Evolutionary conservation across 2,329 filamentous ascomycete genomes (phyloP), one percentile per base, ranked within the genome.

Genomic region (Cucurbitaria berberidis): DNA sequence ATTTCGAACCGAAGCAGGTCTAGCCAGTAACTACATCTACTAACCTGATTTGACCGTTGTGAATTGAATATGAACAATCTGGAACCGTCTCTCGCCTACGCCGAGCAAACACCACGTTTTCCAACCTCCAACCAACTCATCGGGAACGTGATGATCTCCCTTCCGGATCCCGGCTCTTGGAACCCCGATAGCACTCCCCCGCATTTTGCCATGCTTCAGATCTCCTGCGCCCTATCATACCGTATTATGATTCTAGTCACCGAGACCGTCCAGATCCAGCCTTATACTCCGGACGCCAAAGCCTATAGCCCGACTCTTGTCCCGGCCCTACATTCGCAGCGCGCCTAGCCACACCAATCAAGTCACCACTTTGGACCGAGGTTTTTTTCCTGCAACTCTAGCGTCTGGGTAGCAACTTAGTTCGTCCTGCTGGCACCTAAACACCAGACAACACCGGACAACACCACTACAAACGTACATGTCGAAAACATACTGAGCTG

Each of bases 331-430:
- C 44, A 34, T 18, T n/a, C n/a, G 13, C 40, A 27, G 3, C 4
- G 40, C 24, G 22, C 22, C 4, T 42, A 42, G 8, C 40, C 18
- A 18, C n/a, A 10, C 54, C 50, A 57, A 57, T 57, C 43, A 57
- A 10, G 9, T 8, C n/a, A 11, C 11, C 15, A 7, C n/a, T 21
- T 26, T 38, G 5, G 50, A 42, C 54, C 54, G 54, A 57, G 50
- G 54, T 41, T 41, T 22, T 39, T 44, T 26, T 50, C 34, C 24
- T 36, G 36, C 46, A 19, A 10, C 21, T 19, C 29, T 35, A 15
- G 15, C 7, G 4, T 36, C 19, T 11, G 15, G 8, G 36, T n/a
- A 32, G 21, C 13, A 36, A 43, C 40, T 46, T 50, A 43, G 48
- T 19, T 30, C 43, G 35, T 47, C 36, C 54, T 50, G 50, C 32